Base-by-base conservation (phyloP, 75 land plant genomes). In the Larix kaempferi region DNA sequence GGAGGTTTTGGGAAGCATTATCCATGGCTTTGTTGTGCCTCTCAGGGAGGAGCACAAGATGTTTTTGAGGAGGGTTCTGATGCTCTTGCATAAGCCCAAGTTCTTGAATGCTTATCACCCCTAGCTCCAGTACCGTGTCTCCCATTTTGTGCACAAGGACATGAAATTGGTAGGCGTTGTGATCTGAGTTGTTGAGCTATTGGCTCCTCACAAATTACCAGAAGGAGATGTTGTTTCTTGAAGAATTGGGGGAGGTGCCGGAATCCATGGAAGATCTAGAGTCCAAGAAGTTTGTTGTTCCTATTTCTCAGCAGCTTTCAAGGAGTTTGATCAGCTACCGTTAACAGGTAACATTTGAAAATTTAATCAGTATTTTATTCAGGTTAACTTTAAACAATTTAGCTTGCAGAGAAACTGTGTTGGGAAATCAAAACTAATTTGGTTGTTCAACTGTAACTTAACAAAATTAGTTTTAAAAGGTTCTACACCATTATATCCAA, bases 121-220 rank as follows among this genome's bases (percentile, higher is more conserved):
- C 64, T 91, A 91, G 77, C 76, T 88, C 52, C 63, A 79, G 25
- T 91, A 91, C 67, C 88, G 92, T 78, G 81, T 91, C 16, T 65
- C 77, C 19, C 90, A 91, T 83, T 88, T 91, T 77, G 91, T 88
- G 82, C 77, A 88, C 78, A 91, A 91, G 78, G 91, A 91, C 77
- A 64, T 66, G 26, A 77, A 16, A 61, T 84, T 91, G 6, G 92
- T 83, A 25, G 90, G 78, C 56, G 71, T 76, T 21, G 84, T 91
- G 19, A 80, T 86, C 33, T 65, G 86, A 88, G 13, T 74, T 91
- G 72, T 17, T 91, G 44, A 84, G 75, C 66, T 86, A 79, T 62
- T 91, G 92, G 92, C 92, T 91, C 13, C 26, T 86, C 3, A 84
- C 91, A 1, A 91, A 91, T 39, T 81, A 83, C 29, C 91, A 88